These are phyloP conservation scores for Nyssa sinensis DNA, from an alignment of 148 eudicot genomes.

Conservation along the genomic window DNA sequence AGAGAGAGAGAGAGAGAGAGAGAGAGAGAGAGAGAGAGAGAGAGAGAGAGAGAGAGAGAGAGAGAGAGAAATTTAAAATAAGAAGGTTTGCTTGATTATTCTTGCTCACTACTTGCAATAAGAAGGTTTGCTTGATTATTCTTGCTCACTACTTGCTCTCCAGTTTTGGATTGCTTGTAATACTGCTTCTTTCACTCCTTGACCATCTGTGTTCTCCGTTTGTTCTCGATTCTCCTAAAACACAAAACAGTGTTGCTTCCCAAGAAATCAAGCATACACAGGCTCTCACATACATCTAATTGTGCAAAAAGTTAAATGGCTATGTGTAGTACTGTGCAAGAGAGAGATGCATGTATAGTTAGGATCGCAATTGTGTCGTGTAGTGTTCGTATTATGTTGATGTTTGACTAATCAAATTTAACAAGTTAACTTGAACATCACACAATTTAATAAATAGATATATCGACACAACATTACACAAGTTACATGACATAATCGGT, in stretches of 20 bases:
- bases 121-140: neutral
- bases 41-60: neutral
- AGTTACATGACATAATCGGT: too few relatives aligned
- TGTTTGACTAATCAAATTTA: too few relatives aligned
- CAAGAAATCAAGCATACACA: neutral
- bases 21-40: neutral
- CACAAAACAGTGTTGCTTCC: neutral
- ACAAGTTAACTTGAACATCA: too few relatives aligned
- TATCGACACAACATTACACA: too few relatives aligned
- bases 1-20: too few relatives aligned
- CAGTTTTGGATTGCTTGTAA: neutral
- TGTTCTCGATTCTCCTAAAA: neutral
- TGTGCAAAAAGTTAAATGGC: too few relatives aligned
- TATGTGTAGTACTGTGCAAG: too few relatives aligned
- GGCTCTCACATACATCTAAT: too few relatives aligned
- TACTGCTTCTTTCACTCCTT: conserved; percentile 3
- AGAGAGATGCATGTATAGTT: too few relatives aligned
- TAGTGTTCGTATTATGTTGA: too few relatives aligned
- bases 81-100: neutral
- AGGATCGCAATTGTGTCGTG: too few relatives aligned
- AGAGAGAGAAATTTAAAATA: neutral
- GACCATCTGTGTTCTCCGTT: neutral
- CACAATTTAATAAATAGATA: too few relatives aligned
- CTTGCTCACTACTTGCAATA: neutral
- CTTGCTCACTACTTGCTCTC: conserved; percentile 2